These are phyloP conservation scores for Ormosia emarginata DNA, from an alignment of 306 rosid genomes.

Conservation along the genomic window DNA sequence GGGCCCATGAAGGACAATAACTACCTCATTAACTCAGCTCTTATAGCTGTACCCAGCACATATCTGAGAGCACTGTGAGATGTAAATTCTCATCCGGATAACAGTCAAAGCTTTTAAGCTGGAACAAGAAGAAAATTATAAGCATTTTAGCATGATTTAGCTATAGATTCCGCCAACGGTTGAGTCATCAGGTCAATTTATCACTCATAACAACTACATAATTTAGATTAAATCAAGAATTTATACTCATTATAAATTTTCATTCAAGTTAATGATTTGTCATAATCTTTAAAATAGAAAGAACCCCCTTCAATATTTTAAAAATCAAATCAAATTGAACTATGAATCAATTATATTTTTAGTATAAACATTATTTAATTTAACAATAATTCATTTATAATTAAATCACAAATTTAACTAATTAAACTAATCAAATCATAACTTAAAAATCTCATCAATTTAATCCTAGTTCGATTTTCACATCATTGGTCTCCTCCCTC, in stretches of 20 bases:
- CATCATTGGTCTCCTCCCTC: not conserved
- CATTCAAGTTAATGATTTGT: not conserved
- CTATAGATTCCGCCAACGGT: not conserved
- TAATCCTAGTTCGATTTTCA: too few species aligned
- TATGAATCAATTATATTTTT: too few species aligned
- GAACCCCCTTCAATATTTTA: too few species aligned
- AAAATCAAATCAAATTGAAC: too few species aligned
- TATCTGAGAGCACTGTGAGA: not conserved
- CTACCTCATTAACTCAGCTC: conserved; percentile 34
- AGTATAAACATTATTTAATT: too few species aligned
- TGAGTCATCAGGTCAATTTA: not conserved
- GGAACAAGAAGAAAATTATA: not conserved
- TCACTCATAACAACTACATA: not conserved
- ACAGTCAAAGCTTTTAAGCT: conserved; percentile 16
- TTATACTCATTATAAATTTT: too few species aligned
- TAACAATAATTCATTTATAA: too few species aligned
- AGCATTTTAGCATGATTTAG: not conserved
- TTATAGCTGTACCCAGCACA: conserved; percentile 35
- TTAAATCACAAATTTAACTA: too few species aligned
- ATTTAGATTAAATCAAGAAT: not conserved
- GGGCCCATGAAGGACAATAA: conserved; percentile 35
- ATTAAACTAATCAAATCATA: too few species aligned
- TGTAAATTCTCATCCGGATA: not conserved
- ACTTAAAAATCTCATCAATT: too few species aligned
- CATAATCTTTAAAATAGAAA: not conserved